A percentile compares a stretch with the other conserved stretches of the same genome.
Conservation (phyloP, 306 rosid species). For the Canavalia gladiata region DNA sequence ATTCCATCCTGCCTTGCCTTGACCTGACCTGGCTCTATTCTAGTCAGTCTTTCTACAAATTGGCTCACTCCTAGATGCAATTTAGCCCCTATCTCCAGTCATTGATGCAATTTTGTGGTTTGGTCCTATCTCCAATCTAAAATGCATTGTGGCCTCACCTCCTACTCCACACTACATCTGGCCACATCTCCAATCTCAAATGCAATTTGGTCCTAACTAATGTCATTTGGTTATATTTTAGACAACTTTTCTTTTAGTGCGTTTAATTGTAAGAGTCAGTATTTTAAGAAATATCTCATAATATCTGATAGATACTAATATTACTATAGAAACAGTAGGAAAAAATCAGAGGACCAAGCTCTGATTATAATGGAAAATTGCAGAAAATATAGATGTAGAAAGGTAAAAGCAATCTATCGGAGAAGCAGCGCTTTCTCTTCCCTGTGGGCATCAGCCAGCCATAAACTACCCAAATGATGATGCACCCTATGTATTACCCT, state of each 20-base stretch:
- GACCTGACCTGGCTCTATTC: not conserved
- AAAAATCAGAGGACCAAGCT: not conserved
- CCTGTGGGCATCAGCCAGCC: not conserved
- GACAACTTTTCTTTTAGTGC: not conserved
- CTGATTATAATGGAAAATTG: not conserved
- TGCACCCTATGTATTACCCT: not conserved
- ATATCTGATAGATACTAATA: no score
- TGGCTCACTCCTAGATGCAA: not conserved
- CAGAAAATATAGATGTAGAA: not conserved
- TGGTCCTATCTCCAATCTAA: not conserved
- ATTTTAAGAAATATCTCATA: not conserved
- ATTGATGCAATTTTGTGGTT: not conserved
- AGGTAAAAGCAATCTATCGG: not conserved
- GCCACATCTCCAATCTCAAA: not conserved
- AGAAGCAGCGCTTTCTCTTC: not conserved
- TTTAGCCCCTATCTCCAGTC: not conserved
- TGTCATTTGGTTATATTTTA: not conserved
- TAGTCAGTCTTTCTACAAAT: no score
- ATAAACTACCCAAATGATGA: not conserved
- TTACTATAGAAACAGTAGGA: not conserved
- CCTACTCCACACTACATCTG: not conserved
- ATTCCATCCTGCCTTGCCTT: no score
- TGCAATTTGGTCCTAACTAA: not conserved
- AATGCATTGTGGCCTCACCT: not conserved
- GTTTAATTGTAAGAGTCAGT: not conserved